Conservation (phyloP, 2,329 filamentous ascomycete genomes). For the Talaromyces sp. region DNA sequence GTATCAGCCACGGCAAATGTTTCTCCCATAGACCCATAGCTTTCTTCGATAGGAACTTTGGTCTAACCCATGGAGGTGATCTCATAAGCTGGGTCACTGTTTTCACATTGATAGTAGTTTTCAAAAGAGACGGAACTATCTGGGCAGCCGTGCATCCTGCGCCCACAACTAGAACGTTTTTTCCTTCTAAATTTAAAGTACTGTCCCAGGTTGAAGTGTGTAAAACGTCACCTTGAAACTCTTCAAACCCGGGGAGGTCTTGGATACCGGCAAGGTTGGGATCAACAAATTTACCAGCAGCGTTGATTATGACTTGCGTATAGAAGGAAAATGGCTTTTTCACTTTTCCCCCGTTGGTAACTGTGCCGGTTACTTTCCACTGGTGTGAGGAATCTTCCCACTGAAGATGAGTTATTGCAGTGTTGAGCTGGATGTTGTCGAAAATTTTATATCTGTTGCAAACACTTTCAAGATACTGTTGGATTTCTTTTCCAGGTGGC, state of each 20-base stretch:
- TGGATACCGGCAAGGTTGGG: conserved; percentile 44
- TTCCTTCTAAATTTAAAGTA: conserved; percentile 48
- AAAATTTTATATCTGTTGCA: conserved; percentile 48
- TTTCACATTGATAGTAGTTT: conserved; percentile 46
- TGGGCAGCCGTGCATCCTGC: conserved; percentile 56
- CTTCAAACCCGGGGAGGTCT: conserved; percentile 48
- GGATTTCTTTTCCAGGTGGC: conserved; percentile 47
- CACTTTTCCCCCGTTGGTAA: conserved; percentile 49
- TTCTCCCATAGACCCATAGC: conserved; percentile 38
- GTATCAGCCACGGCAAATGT: conserved; percentile 43
- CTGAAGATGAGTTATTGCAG: conserved; percentile 46
- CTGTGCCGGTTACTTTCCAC: conserved; percentile 51
- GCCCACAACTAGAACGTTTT: conserved; percentile 54
- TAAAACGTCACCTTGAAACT: conserved; percentile 52
- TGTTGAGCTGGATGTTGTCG: conserved; percentile 56
- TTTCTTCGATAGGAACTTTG: conserved; percentile 15
- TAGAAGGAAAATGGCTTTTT: conserved; percentile 12
- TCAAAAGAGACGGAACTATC: conserved; percentile 48
- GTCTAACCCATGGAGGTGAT: conserved; percentile 54
- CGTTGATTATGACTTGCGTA: conserved; percentile 52
- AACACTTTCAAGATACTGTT: conserved; percentile 48
- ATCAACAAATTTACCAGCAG: conserved; percentile 53
- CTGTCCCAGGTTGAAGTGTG: conserved; percentile 55
- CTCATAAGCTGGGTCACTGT: conserved; percentile 56
- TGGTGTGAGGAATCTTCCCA: conserved; percentile 51